Conservation (phyloP, 306 rosid species). For the Ormosia emarginata region DNA sequence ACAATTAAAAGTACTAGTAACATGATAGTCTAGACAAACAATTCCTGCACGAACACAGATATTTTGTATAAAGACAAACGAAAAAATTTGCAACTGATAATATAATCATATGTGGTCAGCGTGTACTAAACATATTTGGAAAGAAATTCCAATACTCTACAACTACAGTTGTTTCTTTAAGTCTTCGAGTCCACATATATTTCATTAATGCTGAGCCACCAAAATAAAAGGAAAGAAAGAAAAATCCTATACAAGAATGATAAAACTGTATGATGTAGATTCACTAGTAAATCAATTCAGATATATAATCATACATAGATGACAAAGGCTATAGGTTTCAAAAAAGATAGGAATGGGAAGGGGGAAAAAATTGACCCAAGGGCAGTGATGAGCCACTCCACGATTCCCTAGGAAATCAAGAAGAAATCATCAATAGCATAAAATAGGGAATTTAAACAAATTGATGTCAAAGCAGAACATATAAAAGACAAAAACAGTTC, state of each 20-base stretch:
- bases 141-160: not conserved
- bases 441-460: slow-evolving; percentile 2
- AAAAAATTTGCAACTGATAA: not conserved
- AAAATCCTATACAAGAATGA: not conserved
- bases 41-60: not conserved
- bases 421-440: not conserved
- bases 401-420: slow-evolving; percentile 8
- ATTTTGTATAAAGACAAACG: not conserved
- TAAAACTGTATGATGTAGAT: not conserved
- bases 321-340: not conserved
- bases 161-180: not conserved
- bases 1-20: not conserved
- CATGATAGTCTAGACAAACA: not conserved
- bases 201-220: slow-evolving; percentile 4
- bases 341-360: not conserved
- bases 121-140: not conserved
- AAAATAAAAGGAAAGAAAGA: not conserved
- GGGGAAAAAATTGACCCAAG: not conserved
- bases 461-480: not conserved
- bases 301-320: not conserved
- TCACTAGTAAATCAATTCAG: slow-evolving; percentile 9
- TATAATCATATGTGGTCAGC: not conserved
- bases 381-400: not conserved
- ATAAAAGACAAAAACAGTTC: slow-evolving; percentile 14
- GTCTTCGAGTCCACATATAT: not conserved